Evolutionary conservation across 805 yeast species (phyloP), one percentile per base, ranked within the genome.

Genomic region (Candida vaughaniae): DNA sequence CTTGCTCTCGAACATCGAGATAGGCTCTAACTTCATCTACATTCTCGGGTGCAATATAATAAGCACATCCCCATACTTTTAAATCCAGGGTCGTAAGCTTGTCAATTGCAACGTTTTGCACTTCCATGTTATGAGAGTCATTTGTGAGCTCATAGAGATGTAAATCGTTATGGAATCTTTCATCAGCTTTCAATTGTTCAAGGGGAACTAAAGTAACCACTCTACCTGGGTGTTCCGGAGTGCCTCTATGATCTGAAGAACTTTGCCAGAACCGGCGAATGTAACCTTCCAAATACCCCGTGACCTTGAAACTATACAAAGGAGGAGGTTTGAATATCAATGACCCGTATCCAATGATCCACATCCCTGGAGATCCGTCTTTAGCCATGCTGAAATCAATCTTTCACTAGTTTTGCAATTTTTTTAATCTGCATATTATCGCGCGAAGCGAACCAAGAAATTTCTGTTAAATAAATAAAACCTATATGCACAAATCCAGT

Each of bases 261-360:
- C 86, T 75, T 58, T 90, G 97, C 96, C 96, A 90, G 55, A 90
- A 90, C 30, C 96, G 64, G 15, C 98, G 71, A 1, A 82, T 77
- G 48, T 68, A 88, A 2, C 96, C 96, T 35, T 69, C 68, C 16
- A 90, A 69, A 31, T 80, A 75, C 0, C 96, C 96, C 0, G 88
- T 80, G 7, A 85, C 71, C 25, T 78, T 62, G 49, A 73, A 67
- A 32, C 77, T 68, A 43, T 76, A 73, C 47, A 75, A 72, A 11
- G 91, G 90, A 0, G 96, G 97, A 0, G 96, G 96, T 52, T 88
- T 89, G 71, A 84, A 89, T 17, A 89, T 80, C 35, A 89, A 66
- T 0, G 95, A 85, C 1, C 97, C 97, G 53, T 89, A 89, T 2
- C 97, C 96, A 8, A 89, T 79, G 10, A 89, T 73, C 95, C 95